Evolutionary conservation across 768 basidiomycete species (phyloP).

Genomic region (Panellus pusillus): DNA sequence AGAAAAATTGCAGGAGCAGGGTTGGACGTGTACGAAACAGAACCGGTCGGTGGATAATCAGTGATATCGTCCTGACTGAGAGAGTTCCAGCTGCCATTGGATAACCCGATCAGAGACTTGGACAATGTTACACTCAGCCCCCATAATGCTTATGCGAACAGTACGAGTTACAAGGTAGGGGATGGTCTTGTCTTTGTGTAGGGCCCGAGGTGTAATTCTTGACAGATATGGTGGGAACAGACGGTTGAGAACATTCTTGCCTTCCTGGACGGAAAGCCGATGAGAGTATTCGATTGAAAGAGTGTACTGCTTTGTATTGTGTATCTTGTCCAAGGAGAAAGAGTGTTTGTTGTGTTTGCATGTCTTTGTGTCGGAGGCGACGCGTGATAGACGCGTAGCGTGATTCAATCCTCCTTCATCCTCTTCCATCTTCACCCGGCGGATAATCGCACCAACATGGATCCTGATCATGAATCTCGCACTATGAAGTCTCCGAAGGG

Average conservation of each 20-base stretch:
- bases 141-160: slow-evolving; percentile 59
- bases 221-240: slow-evolving; percentile 49
- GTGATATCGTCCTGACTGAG: not conserved
- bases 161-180: slow-evolving; percentile 50
- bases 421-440: slow-evolving; percentile 8
- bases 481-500: slow-evolving; percentile 75
- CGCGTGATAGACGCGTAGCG: not conserved
- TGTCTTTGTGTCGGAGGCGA: too few relatives aligned
- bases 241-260: slow-evolving; percentile 59
- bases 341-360: too few relatives aligned
- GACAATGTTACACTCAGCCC: slow-evolving; percentile 61
- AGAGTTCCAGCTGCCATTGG: slow-evolving; percentile 39
- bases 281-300: slow-evolving; percentile 7
- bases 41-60: slow-evolving; percentile 38
- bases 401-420: slow-evolving; percentile 3
- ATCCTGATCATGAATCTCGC: slow-evolving; percentile 55
- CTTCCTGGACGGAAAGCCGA: slow-evolving; percentile 48
- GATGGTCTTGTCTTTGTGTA: not conserved
- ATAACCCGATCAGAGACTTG: slow-evolving; percentile 51
- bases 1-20: slow-evolving; percentile 58
- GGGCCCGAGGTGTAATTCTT: slow-evolving; percentile 6
- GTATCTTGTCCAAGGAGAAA: too few relatives aligned
- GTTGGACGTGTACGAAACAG: slow-evolving; percentile 65
- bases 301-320: not conserved
- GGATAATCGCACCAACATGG: slow-evolving; percentile 33